A percentile compares a stretch with the other conserved stretches of the same genome.
Evolutionary conservation across 345 rosid species (phyloP).

Genomic region (Sonneratia alba): DNA sequence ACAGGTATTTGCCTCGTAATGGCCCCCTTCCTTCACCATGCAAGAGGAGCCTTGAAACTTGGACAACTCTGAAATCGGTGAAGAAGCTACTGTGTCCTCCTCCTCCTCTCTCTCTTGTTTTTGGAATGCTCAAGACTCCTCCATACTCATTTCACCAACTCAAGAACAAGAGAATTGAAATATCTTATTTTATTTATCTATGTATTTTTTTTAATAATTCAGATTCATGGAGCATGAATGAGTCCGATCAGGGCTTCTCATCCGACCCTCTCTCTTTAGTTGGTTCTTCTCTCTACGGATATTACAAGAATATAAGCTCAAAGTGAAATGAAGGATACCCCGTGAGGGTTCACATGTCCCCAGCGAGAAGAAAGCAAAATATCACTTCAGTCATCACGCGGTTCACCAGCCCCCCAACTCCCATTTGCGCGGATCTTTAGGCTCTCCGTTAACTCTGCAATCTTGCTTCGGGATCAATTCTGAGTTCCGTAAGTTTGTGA

Average conservation of each 20-base stretch:
- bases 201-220: too few species aligned
- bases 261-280: background rate
- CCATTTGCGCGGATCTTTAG: constrained; percentile 3
- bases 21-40: background rate
- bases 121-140: too few species aligned
- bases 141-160: too few species aligned
- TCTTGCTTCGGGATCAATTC: background rate
- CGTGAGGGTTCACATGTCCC: constrained; percentile 44
- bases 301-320: background rate
- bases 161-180: too few species aligned
- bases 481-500: background rate
- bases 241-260: too few species aligned
- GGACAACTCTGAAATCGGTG: background rate
- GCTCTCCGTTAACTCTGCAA: background rate
- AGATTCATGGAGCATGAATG: too few species aligned
- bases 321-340: constrained; percentile 6
- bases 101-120: too few species aligned
- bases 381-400: constrained; percentile 18
- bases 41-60: constrained; percentile 16
- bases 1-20: constrained; percentile 16
- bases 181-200: too few species aligned
- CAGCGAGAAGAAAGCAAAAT: constrained; percentile 9
- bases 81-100: background rate
- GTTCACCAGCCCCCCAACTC: constrained; percentile 14
- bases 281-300: background rate